phyloP scores from a whole-genome alignment of 169 alveolate species.

The Nephromyces sp. region DNA sequence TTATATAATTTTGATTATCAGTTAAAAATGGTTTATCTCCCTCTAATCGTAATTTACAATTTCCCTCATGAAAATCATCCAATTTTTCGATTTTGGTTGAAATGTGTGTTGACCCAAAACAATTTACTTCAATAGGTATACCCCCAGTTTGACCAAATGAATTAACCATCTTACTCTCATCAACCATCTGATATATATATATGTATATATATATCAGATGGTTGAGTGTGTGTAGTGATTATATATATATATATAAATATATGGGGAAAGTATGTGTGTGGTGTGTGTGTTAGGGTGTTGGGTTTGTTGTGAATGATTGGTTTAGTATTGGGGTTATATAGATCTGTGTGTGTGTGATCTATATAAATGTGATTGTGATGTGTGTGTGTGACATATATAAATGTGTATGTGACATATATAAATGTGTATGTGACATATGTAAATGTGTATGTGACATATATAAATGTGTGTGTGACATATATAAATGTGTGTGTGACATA shows the following conservation, averaged over 20 bases:
- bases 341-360: no score
- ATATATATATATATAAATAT: no score
- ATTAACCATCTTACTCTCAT: background rate
- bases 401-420: background rate
- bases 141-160: background rate
- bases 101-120: background rate
- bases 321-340: no score
- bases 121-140: background rate
- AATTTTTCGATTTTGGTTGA: background rate
- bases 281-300: no score
- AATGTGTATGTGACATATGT: background rate
- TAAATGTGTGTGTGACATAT: background rate
- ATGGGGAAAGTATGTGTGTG: no score
- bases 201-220: background rate
- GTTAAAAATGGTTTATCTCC: background rate
- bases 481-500: background rate
- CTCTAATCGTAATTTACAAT: background rate
- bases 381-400: no score
- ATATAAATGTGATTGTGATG: no score
- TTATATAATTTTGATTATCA: background rate
- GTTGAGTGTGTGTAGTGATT: no score
- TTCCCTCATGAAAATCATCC: background rate
- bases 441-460: background rate
- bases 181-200: background rate
- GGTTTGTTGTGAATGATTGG: no score